Evolutionary conservation across 805 yeast species (phyloP).

Genomic region (Saturnispora saitoi): DNA sequence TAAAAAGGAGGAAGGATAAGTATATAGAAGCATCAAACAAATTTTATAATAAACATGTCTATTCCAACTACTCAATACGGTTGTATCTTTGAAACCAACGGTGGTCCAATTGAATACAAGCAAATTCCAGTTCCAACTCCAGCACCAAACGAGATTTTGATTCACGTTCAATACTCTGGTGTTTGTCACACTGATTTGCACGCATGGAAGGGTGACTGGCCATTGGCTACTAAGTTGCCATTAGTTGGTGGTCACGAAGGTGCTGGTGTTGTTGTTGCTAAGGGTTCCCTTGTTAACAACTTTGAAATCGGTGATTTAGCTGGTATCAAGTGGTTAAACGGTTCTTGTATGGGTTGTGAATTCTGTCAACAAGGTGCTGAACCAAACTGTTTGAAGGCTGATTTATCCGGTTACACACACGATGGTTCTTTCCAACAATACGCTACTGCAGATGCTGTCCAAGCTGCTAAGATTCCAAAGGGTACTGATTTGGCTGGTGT

Average conservation of each 20-base stretch:
- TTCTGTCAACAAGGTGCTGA: slow-evolving; percentile 57
- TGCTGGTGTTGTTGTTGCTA: slow-evolving; percentile 71
- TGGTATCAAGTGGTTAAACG: slow-evolving; percentile 74
- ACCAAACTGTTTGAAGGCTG: slow-evolving; percentile 61
- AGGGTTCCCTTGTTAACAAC: slow-evolving; percentile 55
- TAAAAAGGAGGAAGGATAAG: not conserved
- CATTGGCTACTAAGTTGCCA: slow-evolving; percentile 58
- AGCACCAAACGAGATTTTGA: slow-evolving; percentile 60
- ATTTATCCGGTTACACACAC: slow-evolving; percentile 77
- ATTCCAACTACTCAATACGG: slow-evolving; percentile 61
- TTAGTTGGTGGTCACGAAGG: slow-evolving; percentile 83
- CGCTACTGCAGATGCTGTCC: slow-evolving; percentile 80
- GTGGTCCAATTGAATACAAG: slow-evolving; percentile 52
- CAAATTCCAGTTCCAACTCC: slow-evolving; percentile 74
- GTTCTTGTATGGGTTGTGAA: slow-evolving; percentile 66
- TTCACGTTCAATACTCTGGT: slow-evolving; percentile 75
- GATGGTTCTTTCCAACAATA: slow-evolving; percentile 90
- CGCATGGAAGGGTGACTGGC: slow-evolving; percentile 91
- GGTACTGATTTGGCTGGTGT: slow-evolving; percentile 65
- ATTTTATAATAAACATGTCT: slow-evolving; percentile 16
- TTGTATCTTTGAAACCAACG: slow-evolving; percentile 52
- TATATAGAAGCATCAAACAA: not conserved
- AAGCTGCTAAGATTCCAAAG: slow-evolving; percentile 71
- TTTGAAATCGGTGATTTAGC: slow-evolving; percentile 71
- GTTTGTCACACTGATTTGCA: slow-evolving; percentile 88